phyloP scores from a whole-genome alignment of 768 basidiomycete genomes.

The Symmetrospora coprosmae region DNA sequence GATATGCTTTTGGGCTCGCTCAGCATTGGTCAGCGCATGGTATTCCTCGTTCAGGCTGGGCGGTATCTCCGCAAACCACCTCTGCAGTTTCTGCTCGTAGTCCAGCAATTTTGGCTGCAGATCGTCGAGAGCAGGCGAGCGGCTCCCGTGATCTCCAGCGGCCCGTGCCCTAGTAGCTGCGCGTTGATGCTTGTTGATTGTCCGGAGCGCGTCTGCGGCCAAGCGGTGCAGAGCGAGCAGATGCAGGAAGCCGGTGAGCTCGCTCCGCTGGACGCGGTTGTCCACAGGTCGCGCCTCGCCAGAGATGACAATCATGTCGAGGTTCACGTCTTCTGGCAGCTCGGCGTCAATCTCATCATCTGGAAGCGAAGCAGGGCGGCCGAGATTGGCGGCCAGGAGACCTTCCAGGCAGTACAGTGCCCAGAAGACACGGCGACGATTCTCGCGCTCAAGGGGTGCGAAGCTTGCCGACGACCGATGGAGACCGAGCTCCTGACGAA shows the following conservation, averaged over 20 bases:
- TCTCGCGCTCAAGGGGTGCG: constrained; percentile 4
- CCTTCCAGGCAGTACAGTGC: constrained; percentile 8
- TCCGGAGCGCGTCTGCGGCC: background rate
- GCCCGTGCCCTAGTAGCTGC: no score
- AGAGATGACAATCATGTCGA: background rate
- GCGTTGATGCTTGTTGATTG: background rate
- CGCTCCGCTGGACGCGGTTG: background rate
- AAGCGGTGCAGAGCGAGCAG: constrained; percentile 1
- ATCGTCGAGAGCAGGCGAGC: no score
- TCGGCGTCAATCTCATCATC: constrained; percentile 17
- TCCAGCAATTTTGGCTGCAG: background rate
- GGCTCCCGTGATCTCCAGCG: no score
- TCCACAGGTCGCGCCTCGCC: background rate
- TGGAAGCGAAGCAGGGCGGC: constrained; percentile 2
- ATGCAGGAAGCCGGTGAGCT: constrained; percentile 8
- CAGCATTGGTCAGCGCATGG: no score
- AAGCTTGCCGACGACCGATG: constrained; percentile 12
- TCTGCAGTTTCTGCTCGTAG: background rate
- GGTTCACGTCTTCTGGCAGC: background rate
- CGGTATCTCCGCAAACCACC: background rate
- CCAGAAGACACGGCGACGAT: constrained; percentile 13
- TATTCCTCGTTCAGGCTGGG: background rate
- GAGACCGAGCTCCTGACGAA: constrained; percentile 12
- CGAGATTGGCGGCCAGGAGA: constrained; percentile 17
- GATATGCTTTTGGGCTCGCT: no score